These are phyloP conservation scores for Podosphaera xanthii DNA, from an alignment of 2,329 filamentous ascomycete species.

Conservation along the genomic window DNA sequence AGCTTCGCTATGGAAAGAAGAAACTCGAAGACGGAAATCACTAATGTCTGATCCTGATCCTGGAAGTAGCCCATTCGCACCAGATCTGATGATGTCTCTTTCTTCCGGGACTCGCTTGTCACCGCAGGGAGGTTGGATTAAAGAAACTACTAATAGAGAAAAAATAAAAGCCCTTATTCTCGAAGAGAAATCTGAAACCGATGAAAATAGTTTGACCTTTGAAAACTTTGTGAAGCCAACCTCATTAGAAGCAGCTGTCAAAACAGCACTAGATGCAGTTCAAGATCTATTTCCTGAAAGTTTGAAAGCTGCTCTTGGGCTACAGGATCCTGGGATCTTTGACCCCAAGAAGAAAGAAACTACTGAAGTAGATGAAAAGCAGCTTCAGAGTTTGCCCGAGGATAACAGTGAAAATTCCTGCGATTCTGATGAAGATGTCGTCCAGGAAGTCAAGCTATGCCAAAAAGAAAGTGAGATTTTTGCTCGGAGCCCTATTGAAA, in stretches of 20 bases:
- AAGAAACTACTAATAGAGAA: constrained; percentile 61
- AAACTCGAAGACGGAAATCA: constrained; percentile 54
- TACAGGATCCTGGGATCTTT: constrained; percentile 3
- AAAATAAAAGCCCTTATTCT: constrained; percentile 38
- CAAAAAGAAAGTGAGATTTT: constrained; percentile 9
- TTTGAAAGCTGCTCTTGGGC: constrained; percentile 25
- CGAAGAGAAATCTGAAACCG: constrained; percentile 33
- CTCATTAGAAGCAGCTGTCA: constrained; percentile 35
- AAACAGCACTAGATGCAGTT: constrained; percentile 61
- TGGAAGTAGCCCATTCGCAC: constrained; percentile 53
- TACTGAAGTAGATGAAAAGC: constrained; percentile 37
- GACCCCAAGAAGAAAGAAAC: constrained; percentile 5
- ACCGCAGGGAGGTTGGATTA: constrained; percentile 66
- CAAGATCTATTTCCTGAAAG: constrained; percentile 64
- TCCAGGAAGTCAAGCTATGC: constrained; percentile 15
- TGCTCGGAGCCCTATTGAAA: neutral
- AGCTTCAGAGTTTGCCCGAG: constrained; percentile 22
- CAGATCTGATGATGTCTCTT: constrained; percentile 69
- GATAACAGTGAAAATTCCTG: constrained; percentile 22
- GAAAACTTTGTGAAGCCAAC: constrained; percentile 37
- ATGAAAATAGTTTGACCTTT: constrained; percentile 28
- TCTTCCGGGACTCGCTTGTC: constrained; percentile 58
- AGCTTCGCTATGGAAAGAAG: constrained; percentile 81
- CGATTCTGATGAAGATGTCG: constrained; percentile 30
- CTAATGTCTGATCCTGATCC: constrained; percentile 41